Evolutionary conservation across 345 rosid species (phyloP).

Genomic region (Odontarrhena argentea): DNA sequence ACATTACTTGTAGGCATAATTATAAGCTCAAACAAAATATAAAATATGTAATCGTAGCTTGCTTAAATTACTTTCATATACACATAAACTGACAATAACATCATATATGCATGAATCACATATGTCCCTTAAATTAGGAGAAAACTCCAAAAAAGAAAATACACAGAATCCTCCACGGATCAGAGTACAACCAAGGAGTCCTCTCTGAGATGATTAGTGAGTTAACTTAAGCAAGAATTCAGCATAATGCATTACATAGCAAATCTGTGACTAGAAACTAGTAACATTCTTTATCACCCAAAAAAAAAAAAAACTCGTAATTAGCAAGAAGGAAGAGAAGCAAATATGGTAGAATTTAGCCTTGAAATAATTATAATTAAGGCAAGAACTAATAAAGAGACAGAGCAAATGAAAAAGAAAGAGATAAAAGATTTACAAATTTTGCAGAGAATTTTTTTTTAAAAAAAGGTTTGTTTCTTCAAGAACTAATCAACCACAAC

Average conservation of each 20-base stretch:
- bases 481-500: constrained; percentile 27
- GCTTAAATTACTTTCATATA: constrained; percentile 26
- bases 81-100: constrained; percentile 49
- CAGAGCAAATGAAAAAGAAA: constrained; percentile 8
- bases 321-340: not conserved
- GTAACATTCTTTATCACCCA: not conserved
- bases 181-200: constrained; percentile 8
- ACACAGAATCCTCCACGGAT: constrained; percentile 29
- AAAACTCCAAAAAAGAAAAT: not conserved
- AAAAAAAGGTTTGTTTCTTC: constrained; percentile 35
- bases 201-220: not conserved
- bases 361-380: constrained; percentile 8
- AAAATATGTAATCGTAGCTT: constrained; percentile 33
- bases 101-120: constrained; percentile 46
- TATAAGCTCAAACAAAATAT: constrained; percentile 33
- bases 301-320: too few relatives aligned
- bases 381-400: not conserved
- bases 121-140: constrained; percentile 32
- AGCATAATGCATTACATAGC: not conserved
- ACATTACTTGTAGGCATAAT: constrained; percentile 33
- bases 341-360: constrained; percentile 7
- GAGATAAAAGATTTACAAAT: constrained; percentile 51
- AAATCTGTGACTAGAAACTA: not conserved
- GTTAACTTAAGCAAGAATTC: not conserved
- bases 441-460: constrained; percentile 32